Evolutionary conservation across 352 stramenopile genomes (phyloP).

Genomic region (Blastocystis sp.): DNA sequence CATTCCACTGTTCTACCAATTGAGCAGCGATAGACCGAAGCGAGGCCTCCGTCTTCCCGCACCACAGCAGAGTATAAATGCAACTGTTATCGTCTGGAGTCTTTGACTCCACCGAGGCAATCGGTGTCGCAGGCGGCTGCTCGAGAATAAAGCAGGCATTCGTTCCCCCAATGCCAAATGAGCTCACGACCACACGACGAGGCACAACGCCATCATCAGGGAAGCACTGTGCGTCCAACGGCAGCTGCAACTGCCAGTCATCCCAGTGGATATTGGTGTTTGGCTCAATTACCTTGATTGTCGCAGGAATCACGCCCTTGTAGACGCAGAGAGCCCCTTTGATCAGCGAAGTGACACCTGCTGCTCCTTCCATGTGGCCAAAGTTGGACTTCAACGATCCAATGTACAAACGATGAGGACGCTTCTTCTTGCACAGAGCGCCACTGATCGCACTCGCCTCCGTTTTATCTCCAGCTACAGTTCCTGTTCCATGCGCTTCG

Average conservation of each 20-base stretch:
- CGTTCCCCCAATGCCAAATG: conserved; percentile 54
- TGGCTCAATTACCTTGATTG: conserved; percentile 31
- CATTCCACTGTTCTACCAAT: not conserved
- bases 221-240: not conserved
- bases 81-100: not conserved
- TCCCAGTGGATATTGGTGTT: conserved; percentile 45
- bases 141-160: conserved; percentile 59
- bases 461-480: conserved; percentile 43
- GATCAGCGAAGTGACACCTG: conserved; percentile 27
- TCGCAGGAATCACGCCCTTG: conserved; percentile 38
- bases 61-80: conserved; percentile 2
- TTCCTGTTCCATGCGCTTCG: conserved; percentile 54
- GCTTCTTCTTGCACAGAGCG: not conserved
- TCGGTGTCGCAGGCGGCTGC: not conserved
- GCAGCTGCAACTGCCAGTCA: conserved; percentile 28
- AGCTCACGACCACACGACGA: conserved; percentile 20
- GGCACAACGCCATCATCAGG: not conserved
- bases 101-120: not conserved
- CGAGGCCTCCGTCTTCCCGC: not conserved
- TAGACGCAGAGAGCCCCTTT: conserved; percentile 51
- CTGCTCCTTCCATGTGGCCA: conserved; percentile 56
- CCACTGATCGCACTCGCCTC: conserved; percentile 26
- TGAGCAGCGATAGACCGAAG: not conserved
- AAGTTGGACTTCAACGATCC: conserved; percentile 61
- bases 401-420: not conserved